Conservation (phyloP, 805 yeast genomes). For the Phaffomyces antillensis region DNA sequence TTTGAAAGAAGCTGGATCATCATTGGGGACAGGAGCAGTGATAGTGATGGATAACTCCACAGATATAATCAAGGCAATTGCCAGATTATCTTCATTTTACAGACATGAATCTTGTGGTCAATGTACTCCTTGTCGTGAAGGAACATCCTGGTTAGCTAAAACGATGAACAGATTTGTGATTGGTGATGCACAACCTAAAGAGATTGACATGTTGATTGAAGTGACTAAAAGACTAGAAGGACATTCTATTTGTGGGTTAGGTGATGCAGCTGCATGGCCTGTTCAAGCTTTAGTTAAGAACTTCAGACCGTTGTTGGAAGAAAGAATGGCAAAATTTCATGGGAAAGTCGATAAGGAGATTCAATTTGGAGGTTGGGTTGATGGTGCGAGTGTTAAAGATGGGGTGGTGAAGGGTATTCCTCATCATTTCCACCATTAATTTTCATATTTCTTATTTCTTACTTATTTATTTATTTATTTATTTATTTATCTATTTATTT, state of each 20-base stretch:
- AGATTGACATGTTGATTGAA: slow-evolving; percentile 80
- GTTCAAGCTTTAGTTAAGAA: slow-evolving; percentile 81
- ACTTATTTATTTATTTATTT: slow-evolving; percentile 2
- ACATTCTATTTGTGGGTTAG: slow-evolving; percentile 87
- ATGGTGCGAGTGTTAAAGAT: slow-evolving; percentile 46
- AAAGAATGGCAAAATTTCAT: slow-evolving; percentile 61
- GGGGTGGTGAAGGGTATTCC: slow-evolving; percentile 63
- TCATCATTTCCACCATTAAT: slow-evolving; percentile 18
- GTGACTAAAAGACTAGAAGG: slow-evolving; percentile 85
- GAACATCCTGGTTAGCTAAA: slow-evolving; percentile 77
- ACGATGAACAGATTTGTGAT: slow-evolving; percentile 76
- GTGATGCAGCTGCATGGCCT: slow-evolving; percentile 95
- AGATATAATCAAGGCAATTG: slow-evolving; percentile 79
- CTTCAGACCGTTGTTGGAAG: slow-evolving; percentile 77
- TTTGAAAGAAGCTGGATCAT: slow-evolving; percentile 76
- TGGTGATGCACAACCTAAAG: slow-evolving; percentile 77
- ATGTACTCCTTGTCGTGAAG: slow-evolving; percentile 93
- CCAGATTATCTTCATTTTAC: slow-evolving; percentile 76
- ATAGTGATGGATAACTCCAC: slow-evolving; percentile 86
- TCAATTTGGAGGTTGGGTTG: slow-evolving; percentile 74
- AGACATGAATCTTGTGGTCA: slow-evolving; percentile 93
- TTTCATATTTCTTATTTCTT: neutral
- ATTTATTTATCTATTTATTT: slow-evolving; percentile 7
- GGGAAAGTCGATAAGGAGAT: slow-evolving; percentile 29
- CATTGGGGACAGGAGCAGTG: slow-evolving; percentile 90